Evolutionary conservation across 805 yeast species (phyloP).

Genomic region (Candida argentea): DNA sequence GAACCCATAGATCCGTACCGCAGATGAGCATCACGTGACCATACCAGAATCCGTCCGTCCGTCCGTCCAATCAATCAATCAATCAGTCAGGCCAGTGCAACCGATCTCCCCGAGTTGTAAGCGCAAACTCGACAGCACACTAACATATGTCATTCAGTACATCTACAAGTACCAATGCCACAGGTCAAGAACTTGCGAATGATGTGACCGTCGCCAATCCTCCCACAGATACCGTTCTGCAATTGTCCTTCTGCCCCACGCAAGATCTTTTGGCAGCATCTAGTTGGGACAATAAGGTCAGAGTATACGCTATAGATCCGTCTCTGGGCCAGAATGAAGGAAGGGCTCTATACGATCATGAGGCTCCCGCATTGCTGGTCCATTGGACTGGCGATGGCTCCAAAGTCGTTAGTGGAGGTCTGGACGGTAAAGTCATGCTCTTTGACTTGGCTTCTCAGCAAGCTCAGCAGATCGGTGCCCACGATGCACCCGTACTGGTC

Average conservation of each 20-base stretch:
- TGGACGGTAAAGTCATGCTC: slow-evolving; percentile 77
- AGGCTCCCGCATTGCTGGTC: slow-evolving; percentile 74
- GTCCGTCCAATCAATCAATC: not conserved
- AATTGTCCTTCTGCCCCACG: slow-evolving; percentile 75
- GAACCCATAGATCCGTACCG: too few species aligned
- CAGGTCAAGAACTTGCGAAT: slow-evolving; percentile 52
- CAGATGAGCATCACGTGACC: too few species aligned
- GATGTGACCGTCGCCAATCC: slow-evolving; percentile 67
- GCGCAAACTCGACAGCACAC: not conserved
- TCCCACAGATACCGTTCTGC: slow-evolving; percentile 88
- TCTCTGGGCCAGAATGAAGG: slow-evolving; percentile 74
- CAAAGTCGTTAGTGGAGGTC: slow-evolving; percentile 80
- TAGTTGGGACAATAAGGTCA: slow-evolving; percentile 92
- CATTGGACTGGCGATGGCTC: slow-evolving; percentile 85
- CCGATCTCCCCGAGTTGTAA: not conserved
- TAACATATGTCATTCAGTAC: slow-evolving; percentile 24
- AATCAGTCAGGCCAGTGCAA: not conserved
- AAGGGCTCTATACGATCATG: slow-evolving; percentile 81
- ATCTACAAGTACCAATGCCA: slow-evolving; percentile 18
- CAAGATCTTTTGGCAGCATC: slow-evolving; percentile 75
- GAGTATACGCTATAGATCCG: slow-evolving; percentile 78
- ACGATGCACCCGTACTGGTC: slow-evolving; percentile 67
- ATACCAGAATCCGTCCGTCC: too few species aligned
- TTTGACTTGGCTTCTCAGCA: slow-evolving; percentile 81
- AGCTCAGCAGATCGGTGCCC: slow-evolving; percentile 74